Conservation (phyloP, 2,329 filamentous ascomycete genomes). For the Penicillium janthinellum region DNA sequence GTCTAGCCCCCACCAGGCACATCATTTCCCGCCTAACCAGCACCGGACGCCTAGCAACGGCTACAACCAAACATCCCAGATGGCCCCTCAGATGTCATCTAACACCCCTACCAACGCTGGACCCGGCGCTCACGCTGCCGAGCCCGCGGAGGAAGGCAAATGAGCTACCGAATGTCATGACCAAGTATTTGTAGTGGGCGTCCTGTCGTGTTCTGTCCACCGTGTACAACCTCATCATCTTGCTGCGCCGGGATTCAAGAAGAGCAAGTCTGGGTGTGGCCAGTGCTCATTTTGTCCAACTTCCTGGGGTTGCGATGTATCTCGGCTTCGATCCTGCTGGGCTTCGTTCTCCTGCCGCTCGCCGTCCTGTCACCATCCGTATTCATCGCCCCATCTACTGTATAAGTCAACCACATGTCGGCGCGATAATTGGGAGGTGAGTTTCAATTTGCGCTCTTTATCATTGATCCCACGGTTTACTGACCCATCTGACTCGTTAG, state of each 20-base stretch:
- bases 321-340: not conserved
- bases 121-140: constrained; percentile 44
- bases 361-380: constrained; percentile 7
- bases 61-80: constrained; percentile 52
- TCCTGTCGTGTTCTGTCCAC: not conserved
- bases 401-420: constrained; percentile 8
- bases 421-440: constrained; percentile 15
- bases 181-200: constrained; percentile 3
- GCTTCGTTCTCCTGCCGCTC: not conserved
- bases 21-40: constrained; percentile 61
- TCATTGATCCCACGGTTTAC: not conserved
- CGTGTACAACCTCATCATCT: not conserved
- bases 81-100: constrained; percentile 49
- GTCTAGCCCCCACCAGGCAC: constrained; percentile 65
- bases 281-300: constrained; percentile 9
- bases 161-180: constrained; percentile 33
- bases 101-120: constrained; percentile 35
- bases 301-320: constrained; percentile 5
- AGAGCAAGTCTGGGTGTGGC: not conserved
- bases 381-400: constrained; percentile 2
- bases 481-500: constrained; percentile 6
- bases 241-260: constrained; percentile 7
- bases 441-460: not conserved
- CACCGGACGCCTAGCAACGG: constrained; percentile 58
- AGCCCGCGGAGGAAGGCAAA: constrained; percentile 52